Evolutionary conservation across 345 rosid genomes (phyloP).

Genomic region (Dimocarpus longan): DNA sequence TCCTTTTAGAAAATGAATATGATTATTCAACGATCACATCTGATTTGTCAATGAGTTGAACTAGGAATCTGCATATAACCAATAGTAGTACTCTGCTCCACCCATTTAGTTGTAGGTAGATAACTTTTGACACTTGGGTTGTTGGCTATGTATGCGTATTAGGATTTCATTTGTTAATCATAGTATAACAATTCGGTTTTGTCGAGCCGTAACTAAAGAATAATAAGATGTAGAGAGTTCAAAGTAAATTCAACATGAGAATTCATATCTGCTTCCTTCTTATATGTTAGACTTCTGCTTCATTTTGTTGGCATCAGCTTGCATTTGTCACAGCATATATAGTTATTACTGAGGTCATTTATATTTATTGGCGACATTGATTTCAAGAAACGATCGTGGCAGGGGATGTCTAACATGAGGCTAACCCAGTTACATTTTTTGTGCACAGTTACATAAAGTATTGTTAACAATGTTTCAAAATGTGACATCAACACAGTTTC

Average conservation of each 20-base stretch:
- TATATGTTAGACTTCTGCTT: constrained; percentile 1
- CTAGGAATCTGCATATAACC: neutral
- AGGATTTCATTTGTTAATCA: neutral
- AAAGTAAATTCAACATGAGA: neutral
- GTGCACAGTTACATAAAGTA: constrained; percentile 50
- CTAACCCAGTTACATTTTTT: constrained; percentile 48
- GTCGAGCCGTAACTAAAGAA: neutral
- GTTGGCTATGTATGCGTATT: neutral
- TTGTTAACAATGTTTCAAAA: constrained; percentile 60
- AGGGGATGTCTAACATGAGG: constrained; percentile 52
- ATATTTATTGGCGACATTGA: constrained; percentile 8
- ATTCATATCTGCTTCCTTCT: neutral
- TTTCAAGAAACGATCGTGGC: constrained; percentile 24
- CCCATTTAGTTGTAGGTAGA: neutral
- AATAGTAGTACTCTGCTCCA: neutral
- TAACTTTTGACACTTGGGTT: neutral
- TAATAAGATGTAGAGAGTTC: neutral
- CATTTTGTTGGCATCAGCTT: neutral
- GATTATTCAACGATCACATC: neutral
- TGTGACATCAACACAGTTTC: constrained; percentile 54
- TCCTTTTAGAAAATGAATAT: neutral
- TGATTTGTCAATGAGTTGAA: neutral
- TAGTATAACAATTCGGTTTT: neutral
- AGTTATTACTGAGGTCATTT: too few species aligned
- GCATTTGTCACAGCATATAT: neutral